Percentiles rank a stretch among this genome's conserved stretches.
Conservation (phyloP, 306 rosid species). For the Castanea mollissima region DNA sequence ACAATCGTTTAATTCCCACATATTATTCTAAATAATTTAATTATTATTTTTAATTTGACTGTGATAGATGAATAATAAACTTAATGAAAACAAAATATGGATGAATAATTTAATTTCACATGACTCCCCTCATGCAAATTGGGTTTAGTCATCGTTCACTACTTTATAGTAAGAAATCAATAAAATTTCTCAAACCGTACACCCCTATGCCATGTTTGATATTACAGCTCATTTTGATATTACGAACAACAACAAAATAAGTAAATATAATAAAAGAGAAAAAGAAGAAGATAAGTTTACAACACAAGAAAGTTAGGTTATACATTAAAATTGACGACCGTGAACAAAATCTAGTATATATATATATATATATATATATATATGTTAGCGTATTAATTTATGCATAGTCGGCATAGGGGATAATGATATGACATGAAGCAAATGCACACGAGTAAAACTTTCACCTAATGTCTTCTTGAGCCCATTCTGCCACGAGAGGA, state of each 20-base stretch:
- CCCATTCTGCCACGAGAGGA: slow-evolving; percentile 37
- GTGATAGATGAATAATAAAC: too few relatives aligned
- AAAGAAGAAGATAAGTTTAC: neutral
- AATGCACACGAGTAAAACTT: neutral
- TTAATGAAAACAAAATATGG: too few relatives aligned
- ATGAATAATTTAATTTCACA: too few relatives aligned
- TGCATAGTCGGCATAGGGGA: neutral
- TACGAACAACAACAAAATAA: too few relatives aligned
- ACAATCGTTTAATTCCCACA: too few relatives aligned
- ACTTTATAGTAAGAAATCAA: neutral
- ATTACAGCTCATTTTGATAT: too few relatives aligned
- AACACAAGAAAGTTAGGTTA: neutral
- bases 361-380: neutral
- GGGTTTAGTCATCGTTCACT: neutral
- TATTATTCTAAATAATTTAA: too few relatives aligned
- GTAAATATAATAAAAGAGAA: too few relatives aligned
- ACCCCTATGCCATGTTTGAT: too few relatives aligned
- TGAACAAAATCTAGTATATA: neutral
- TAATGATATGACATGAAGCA: neutral
- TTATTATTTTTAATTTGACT: too few relatives aligned
- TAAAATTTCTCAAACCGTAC: too few relatives aligned
- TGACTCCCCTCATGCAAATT: neutral
- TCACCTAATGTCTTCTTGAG: slow-evolving; percentile 31
- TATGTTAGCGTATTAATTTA: neutral
- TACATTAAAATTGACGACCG: neutral